Evolutionary conservation across 305 asterid species (phyloP).

Genomic region (Solanum aculeatissimum): DNA sequence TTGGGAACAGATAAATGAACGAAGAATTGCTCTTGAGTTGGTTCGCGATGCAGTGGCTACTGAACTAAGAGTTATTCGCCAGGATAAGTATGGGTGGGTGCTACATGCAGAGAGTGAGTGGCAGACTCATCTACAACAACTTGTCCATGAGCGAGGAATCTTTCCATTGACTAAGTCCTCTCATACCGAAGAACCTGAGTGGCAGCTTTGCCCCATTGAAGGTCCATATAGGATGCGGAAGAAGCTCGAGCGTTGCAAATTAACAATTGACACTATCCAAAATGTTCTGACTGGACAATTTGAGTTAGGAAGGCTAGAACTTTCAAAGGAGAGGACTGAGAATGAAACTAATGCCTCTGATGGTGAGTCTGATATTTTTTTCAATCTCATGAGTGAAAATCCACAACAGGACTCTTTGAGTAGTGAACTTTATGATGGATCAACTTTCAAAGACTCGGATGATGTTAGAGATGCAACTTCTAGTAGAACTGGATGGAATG

Average conservation of each 20-base stretch:
- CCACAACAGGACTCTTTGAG: conserved; percentile 48
- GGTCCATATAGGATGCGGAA: conserved; percentile 99
- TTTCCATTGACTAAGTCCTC: conserved; percentile 60
- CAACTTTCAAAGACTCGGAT: conserved; percentile 63
- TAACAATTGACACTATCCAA: conserved; percentile 66
- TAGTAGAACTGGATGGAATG: conserved; percentile 82
- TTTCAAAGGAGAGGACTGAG: conserved; percentile 57
- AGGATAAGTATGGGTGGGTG: conserved; percentile 99
- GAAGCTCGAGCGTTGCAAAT: conserved; percentile 78
- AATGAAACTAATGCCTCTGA: conserved; percentile 48
- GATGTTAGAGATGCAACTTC: conserved; percentile 63
- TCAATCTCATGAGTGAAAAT: conserved; percentile 54
- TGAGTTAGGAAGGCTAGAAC: conserved; percentile 51
- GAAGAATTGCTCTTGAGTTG: conserved; percentile 91
- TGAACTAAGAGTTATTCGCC: conserved; percentile 93
- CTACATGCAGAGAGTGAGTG: conserved; percentile 99
- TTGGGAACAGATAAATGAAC: conserved; percentile 97
- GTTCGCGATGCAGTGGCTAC: conserved; percentile 98
- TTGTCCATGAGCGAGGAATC: conserved; percentile 95
- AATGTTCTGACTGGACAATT: conserved; percentile 58
- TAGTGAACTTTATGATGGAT: conserved; percentile 60
- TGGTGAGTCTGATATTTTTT: conserved; percentile 43
- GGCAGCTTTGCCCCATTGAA: conserved; percentile 99
- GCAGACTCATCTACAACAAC: conserved; percentile 95
- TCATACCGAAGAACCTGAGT: conserved; percentile 54